Base-by-base conservation (phyloP, 2,329 filamentous ascomycete species). In the Incumbomyces lentus region DNA sequence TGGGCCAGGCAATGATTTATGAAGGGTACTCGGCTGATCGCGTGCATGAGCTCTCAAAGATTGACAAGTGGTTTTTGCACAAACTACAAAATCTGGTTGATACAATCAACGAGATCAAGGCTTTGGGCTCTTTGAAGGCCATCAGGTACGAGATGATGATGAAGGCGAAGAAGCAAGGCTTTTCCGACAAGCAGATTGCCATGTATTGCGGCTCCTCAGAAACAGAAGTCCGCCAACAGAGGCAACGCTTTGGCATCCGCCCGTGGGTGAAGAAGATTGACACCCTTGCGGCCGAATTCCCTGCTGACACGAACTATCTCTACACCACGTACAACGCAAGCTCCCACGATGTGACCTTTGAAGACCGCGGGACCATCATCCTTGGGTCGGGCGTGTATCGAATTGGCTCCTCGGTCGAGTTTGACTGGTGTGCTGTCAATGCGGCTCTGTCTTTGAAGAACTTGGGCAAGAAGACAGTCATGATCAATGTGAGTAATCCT, bases 181-280 rank as follows among this genome's bases (percentile, higher is more conserved):
- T 98, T 77, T 94, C 86, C 46, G 92, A 98, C 65, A 86, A 82
- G 70, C 92, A 98, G 70, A 96, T 98, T 59, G 86, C 88, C 44
- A 74, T 78, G 51, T 85, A 87, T 29, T 85, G 95, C 57, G 84
- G 85, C 59, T 82, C 83, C 64, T 84, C 82, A 32, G 92, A 98
- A 69, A 84, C 94, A 57, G 80, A 92, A 60, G 89, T 96, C 48
- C 86, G 92, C 53, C 85, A 86, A 51, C 78, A 80, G 62, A 80
- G 92, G 63, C 81, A 85, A 71, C 77, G 80, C 65, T 92, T 95
- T 64, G 86, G 85, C 50, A 90, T 98, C 67, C 83, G 76, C 52
- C 92, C 92, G 6, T 98, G 86, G 78, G 92, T 98, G 48, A 98
- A 96, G 82, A 93, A 83, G 74, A 96, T 98, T 59, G 92, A 98